Percentiles rank a stretch among this genome's conserved stretches.
Conservation (phyloP, 2,329 filamentous ascomycete genomes). For the Pseudogymnoascus sp. region DNA sequence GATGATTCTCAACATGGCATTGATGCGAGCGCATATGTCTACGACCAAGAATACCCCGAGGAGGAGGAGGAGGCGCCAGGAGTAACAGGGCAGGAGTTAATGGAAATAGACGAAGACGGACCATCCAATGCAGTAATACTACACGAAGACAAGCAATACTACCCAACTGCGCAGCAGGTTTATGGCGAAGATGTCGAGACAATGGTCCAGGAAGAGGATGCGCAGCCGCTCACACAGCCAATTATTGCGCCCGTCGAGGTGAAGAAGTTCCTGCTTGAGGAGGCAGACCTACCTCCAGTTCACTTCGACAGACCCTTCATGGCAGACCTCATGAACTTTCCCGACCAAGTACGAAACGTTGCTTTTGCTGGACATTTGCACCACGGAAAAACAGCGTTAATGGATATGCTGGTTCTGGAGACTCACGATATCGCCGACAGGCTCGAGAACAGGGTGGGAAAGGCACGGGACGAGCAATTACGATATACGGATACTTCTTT, state of each 20-base stretch:
- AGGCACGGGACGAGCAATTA: conserved; percentile 77
- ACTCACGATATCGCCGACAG: conserved; percentile 80
- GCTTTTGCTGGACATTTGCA: conserved; percentile 88
- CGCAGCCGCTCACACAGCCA: conserved; percentile 81
- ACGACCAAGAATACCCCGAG: conserved; percentile 64
- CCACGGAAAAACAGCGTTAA: conserved; percentile 94
- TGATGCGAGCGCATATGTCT: conserved; percentile 68
- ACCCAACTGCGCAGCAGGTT: conserved; percentile 92
- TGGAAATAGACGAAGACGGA: conserved; percentile 87
- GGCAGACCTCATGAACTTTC: conserved; percentile 92
- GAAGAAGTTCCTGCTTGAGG: conserved; percentile 93
- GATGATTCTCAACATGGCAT: conserved; percentile 72
- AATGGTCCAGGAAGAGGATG: conserved; percentile 92
- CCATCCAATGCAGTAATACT: conserved; percentile 95
- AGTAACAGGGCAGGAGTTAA: conserved; percentile 68
- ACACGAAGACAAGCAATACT: conserved; percentile 99
- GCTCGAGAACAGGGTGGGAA: conserved; percentile 72
- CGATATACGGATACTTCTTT: conserved; percentile 91
- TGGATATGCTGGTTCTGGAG: conserved; percentile 96
- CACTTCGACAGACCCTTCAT: conserved; percentile 85
- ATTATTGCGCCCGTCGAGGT: conserved; percentile 89
- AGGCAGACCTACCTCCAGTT: conserved; percentile 81
- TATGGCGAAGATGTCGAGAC: conserved; percentile 94
- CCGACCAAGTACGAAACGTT: conserved; percentile 87
- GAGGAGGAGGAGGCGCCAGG: conserved; percentile 48